Conservation (phyloP, 129 eudicot species). For the Dittrichia graveolens region DNA sequence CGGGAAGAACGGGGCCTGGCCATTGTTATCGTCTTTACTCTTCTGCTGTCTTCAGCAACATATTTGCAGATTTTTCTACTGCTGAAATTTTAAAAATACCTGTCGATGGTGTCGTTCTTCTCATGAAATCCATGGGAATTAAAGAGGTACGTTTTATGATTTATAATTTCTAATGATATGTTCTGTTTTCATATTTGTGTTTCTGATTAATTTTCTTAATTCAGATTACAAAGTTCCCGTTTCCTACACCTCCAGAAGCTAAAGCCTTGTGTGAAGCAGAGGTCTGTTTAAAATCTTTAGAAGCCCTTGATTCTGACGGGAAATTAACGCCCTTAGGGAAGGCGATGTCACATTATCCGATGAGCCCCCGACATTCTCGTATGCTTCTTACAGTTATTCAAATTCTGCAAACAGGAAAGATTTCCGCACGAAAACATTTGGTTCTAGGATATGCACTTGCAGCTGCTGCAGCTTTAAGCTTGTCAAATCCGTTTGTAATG, state of each 20-base stretch:
- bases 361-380: conserved; percentile 98
- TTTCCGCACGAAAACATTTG: conserved; percentile 47
- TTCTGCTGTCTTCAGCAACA: conserved; percentile 71
- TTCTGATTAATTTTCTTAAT: conserved; percentile 7
- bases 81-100: conserved; percentile 91
- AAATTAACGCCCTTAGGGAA: conserved; percentile 73
- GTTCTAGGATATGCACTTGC: conserved; percentile 84
- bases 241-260: conserved; percentile 80
- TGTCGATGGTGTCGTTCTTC: conserved; percentile 92
- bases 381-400: conserved; percentile 90
- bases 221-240: conserved; percentile 89
- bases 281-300: conserved; percentile 72
- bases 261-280: conserved; percentile 71
- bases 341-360: conserved; percentile 89
- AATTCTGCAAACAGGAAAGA: conserved; percentile 50
- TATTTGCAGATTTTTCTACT: conserved; percentile 60
- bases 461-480: conserved; percentile 93
- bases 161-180: background rate
- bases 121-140: conserved; percentile 95
- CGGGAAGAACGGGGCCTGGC: conserved; percentile 98
- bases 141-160: conserved; percentile 48
- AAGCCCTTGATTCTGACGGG: conserved; percentile 73
- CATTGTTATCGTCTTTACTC: conserved; percentile 96
- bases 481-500: conserved; percentile 75
- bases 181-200: background rate